Conservation (phyloP, 2,329 filamentous ascomycete species). For the Dactylellina sp. region DNA sequence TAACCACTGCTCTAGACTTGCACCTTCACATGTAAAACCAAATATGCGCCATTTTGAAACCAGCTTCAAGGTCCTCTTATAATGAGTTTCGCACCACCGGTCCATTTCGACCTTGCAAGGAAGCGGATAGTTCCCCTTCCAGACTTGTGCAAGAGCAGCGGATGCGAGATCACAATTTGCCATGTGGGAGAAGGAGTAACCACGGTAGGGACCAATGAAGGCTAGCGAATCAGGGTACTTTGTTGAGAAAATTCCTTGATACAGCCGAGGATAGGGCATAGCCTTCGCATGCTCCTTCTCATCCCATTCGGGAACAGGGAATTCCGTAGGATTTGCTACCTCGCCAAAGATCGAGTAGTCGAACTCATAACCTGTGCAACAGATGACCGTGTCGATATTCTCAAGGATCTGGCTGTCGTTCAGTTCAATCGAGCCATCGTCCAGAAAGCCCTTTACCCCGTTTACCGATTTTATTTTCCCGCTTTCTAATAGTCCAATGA, state of each 20-base stretch:
- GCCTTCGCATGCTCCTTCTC: conserved; percentile 39
- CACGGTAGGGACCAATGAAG: conserved; percentile 59
- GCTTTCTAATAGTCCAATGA: conserved; percentile 60
- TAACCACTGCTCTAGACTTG: conserved; percentile 60
- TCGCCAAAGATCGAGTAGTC: conserved; percentile 59
- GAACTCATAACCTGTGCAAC: conserved; percentile 62
- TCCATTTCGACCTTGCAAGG: conserved; percentile 61
- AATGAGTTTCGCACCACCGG: conserved; percentile 45
- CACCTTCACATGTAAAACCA: conserved; percentile 23
- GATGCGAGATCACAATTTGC: conserved; percentile 60
- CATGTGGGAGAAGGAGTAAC: conserved; percentile 58
- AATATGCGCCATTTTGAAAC: conserved; percentile 16
- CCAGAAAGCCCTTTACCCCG: conserved; percentile 59
- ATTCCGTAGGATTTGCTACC: conserved; percentile 59
- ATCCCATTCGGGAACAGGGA: conserved; percentile 11
- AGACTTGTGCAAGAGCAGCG: conserved; percentile 62
- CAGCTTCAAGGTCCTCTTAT: not conserved
- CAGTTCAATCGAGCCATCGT: conserved; percentile 60
- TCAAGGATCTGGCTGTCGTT: conserved; percentile 61
- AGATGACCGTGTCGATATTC: conserved; percentile 62
- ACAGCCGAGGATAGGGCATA: conserved; percentile 59
- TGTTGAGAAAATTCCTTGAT: conserved; percentile 62
- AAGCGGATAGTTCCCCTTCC: conserved; percentile 60
- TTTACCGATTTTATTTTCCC: conserved; percentile 61
- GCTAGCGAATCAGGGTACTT: conserved; percentile 61